Evolutionary conservation across 2,329 filamentous ascomycete genomes (phyloP).

Genomic region (Aplosporella prunicola): DNA sequence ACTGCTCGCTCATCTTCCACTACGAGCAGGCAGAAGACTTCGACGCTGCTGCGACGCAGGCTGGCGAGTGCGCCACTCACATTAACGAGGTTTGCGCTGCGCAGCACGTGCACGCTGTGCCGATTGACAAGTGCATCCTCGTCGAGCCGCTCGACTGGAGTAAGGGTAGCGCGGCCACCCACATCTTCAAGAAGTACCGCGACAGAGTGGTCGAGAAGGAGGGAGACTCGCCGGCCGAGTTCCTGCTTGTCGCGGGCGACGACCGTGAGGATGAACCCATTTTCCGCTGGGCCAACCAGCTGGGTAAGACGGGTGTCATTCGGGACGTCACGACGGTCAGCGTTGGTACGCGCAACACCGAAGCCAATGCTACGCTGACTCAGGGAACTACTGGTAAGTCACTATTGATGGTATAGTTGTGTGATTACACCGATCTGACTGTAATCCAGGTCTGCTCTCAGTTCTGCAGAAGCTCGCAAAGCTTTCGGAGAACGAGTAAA

Average conservation of each 20-base stretch:
- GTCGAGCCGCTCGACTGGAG: slow-evolving; percentile 82
- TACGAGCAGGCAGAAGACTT: slow-evolving; percentile 75
- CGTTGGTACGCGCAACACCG: slow-evolving; percentile 76
- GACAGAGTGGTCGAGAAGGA: slow-evolving; percentile 12
- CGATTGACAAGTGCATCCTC: slow-evolving; percentile 67
- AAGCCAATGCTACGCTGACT: slow-evolving; percentile 74
- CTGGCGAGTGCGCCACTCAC: slow-evolving; percentile 82
- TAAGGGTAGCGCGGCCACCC: slow-evolving; percentile 72
- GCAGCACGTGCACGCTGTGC: slow-evolving; percentile 75
- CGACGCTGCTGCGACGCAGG: slow-evolving; percentile 65
- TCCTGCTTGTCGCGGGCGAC: slow-evolving; percentile 82
- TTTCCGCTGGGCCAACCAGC: slow-evolving; percentile 84
- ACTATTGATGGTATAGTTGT: slow-evolving; percentile 3
- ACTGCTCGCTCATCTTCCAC: slow-evolving; percentile 85
- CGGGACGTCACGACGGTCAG: slow-evolving; percentile 72
- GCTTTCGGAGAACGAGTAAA: too few relatives aligned
- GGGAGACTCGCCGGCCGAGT: slow-evolving; percentile 53
- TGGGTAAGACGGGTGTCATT: slow-evolving; percentile 44
- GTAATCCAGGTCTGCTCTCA: slow-evolving; percentile 38
- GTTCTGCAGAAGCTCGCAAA: slow-evolving; percentile 43
- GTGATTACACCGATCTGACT: slow-evolving; percentile 9
- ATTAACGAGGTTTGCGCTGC: slow-evolving; percentile 88
- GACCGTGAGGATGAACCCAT: slow-evolving; percentile 89
- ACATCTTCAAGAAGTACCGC: slow-evolving; percentile 51
- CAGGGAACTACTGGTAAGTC: slow-evolving; percentile 81